Evolutionary conservation across 2,329 filamentous ascomycete species (phyloP), one percentile per base, ranked within the genome.

Genomic region (Pochonia chlamydosporia): DNA sequence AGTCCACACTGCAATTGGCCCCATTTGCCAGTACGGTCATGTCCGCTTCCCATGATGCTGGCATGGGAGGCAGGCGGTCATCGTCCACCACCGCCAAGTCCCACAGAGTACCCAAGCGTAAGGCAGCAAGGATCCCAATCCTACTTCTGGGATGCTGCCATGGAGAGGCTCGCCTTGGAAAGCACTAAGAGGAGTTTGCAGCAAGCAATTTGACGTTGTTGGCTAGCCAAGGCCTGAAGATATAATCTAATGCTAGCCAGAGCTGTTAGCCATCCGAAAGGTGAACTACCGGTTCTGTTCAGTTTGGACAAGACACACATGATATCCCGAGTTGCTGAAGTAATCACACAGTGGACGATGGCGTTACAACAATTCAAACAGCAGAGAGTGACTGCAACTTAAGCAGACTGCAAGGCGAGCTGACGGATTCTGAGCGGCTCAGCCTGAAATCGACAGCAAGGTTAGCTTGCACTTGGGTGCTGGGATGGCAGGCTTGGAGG

Each of bases 71-170:
- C 41, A 30, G 26, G 14, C 14, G 30, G 30, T 14, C 46, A 48
- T 40, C 44, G 40, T 52, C 50, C 51, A 54, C 49, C 45, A 47
- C 49, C 54, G 10, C 10, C 31, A 7, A 18, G 31, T 35, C n/a
- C 31, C 31, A 35, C 31, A 14, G 20, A 10, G n/a, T 14, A 35
- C 31, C 20, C 43, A 50, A 49, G 52, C 43, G 52, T 41, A 49
- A 48, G 51, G 50, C 31, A 30, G 47, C 59, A 61, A 55, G 59
- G 58, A 56, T 61, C 9, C 9, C 42, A 43, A 56, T 61, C 59
- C 59, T 54, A 30, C 23, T 31, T 20, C 43, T 31, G 42, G 10
- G 35, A 43, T 30, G 36, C 18, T 43, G 36, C 26, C 23, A 39
- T 37, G 28, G 42, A 25, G 20, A 35, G 36, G 24, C 28, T 43